A percentile compares a stretch with the other conserved stretches of the same genome.
phyloP scores from a whole-genome alignment of 2,329 filamentous ascomycete species.

The Tolypocladium nubicola region DNA sequence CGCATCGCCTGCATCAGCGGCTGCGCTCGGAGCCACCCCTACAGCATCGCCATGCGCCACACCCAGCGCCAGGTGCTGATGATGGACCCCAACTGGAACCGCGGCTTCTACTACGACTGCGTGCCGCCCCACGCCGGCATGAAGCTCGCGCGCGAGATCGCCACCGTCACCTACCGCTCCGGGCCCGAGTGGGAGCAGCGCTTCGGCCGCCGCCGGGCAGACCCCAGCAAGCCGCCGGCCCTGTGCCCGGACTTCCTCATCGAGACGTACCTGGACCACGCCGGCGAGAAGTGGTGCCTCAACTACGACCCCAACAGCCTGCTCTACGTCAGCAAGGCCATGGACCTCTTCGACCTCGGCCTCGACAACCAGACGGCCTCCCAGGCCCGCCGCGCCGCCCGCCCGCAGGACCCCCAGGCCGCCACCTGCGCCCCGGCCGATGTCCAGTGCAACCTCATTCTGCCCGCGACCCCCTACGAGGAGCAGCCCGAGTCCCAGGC shows the following conservation, averaged over 20 bases:
- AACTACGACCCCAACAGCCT: conserved; percentile 95
- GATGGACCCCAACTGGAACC: conserved; percentile 97
- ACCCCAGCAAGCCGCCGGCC: conserved; percentile 76
- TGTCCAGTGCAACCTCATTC: conserved; percentile 59
- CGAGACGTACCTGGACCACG: conserved; percentile 95
- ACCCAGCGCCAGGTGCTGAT: conserved; percentile 95
- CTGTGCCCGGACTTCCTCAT: conserved; percentile 97
- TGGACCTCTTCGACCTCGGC: conserved; percentile 95
- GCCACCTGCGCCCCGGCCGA: conserved; percentile 35
- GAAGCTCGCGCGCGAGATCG: conserved; percentile 96
- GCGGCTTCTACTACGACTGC: conserved; percentile 83
- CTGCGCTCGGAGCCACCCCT: conserved; percentile 89
- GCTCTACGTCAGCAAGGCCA: conserved; percentile 94
- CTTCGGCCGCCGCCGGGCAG: conserved; percentile 79
- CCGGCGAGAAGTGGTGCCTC: conserved; percentile 94
- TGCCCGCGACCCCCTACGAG: conserved; percentile 76
- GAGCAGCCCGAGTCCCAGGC: conserved; percentile 54
- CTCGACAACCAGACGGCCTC: conserved; percentile 56
- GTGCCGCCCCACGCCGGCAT: conserved; percentile 92
- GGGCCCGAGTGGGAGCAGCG: conserved; percentile 96
- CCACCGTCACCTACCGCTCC: conserved; percentile 92
- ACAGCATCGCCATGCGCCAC: conserved; percentile 97
- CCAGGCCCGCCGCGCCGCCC: conserved; percentile 48
- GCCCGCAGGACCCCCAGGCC: conserved; percentile 45
- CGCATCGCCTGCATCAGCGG: conserved; percentile 84